Evolutionary conservation across 2,329 filamentous ascomycete species (phyloP).

Genomic region (Aspergillus novoparasiticus): DNA sequence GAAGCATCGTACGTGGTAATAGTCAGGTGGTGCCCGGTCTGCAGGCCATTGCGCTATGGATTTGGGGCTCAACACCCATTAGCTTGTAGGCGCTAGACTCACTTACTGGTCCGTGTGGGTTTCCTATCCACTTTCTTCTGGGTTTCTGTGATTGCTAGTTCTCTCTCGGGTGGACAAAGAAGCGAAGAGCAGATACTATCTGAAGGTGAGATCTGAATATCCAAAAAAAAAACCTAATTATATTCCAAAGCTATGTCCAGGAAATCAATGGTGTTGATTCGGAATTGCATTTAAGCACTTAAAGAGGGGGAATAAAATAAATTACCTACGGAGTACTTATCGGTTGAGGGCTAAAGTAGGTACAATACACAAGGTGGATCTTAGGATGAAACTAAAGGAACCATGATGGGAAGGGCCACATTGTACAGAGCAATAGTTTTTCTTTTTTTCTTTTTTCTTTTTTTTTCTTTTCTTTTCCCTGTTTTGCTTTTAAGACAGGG

Average conservation of each 20-base stretch:
- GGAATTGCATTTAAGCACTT: background rate
- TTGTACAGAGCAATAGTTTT: too few relatives aligned
- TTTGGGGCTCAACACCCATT: constrained; percentile 7
- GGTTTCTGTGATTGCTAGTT: background rate
- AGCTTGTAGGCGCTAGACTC: constrained; percentile 6
- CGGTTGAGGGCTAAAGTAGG: background rate
- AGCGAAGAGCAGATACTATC: too few relatives aligned
- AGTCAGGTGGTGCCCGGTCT: background rate
- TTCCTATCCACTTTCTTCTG: background rate
- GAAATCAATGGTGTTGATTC: background rate
- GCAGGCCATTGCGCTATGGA: constrained; percentile 1
- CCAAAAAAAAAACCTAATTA: too few relatives aligned
- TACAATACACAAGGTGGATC: constrained; percentile 5
- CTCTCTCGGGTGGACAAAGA: background rate
- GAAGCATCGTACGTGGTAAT: background rate
- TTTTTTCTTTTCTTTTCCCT: too few relatives aligned
- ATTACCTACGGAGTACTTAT: background rate
- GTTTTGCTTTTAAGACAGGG: too few relatives aligned
- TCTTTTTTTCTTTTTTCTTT: too few relatives aligned
- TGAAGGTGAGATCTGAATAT: too few relatives aligned
- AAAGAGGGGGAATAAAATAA: background rate
- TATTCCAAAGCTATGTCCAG: too few relatives aligned
- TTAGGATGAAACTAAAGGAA: background rate
- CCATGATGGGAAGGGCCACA: too few relatives aligned
- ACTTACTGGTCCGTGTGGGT: constrained; percentile 2